Evolutionary conservation across 2,329 filamentous ascomycete species (phyloP).

Genomic region (Penicillium fuscoglaucum): DNA sequence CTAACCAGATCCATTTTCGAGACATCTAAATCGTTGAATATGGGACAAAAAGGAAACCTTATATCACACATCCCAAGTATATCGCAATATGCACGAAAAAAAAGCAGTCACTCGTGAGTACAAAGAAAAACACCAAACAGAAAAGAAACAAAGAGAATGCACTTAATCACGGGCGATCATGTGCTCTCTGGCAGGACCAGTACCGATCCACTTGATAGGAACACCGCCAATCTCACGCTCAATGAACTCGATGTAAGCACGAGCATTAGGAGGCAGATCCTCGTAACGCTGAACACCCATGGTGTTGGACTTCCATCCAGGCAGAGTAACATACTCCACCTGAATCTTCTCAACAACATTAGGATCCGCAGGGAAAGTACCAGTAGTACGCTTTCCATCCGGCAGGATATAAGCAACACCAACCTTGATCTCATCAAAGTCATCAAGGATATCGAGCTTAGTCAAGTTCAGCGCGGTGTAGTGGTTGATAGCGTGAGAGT

Average conservation of each 20-base stretch:
- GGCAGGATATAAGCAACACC: conserved; percentile 57
- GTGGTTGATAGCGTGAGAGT: conserved; percentile 58
- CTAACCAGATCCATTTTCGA: conserved; percentile 16
- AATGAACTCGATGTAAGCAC: conserved; percentile 62
- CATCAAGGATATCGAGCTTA: conserved; percentile 65
- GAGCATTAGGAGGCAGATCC: conserved; percentile 58
- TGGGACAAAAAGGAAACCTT: conserved; percentile 15
- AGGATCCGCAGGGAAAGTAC: conserved; percentile 60
- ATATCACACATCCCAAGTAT: conserved; percentile 23
- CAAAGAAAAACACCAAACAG: conserved; percentile 6
- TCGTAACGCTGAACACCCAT: conserved; percentile 58
- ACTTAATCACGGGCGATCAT: conserved; percentile 56
- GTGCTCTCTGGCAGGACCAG: conserved; percentile 60
- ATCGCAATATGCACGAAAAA: conserved; percentile 16
- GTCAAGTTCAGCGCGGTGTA: conserved; percentile 61
- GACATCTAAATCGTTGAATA: conserved; percentile 19
- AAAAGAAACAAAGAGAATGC: conserved; percentile 13
- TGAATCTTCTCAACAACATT: conserved; percentile 55
- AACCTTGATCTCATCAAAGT: conserved; percentile 63
- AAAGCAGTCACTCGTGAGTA: conserved; percentile 7
- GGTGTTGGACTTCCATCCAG: conserved; percentile 62
- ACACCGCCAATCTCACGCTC: conserved; percentile 58
- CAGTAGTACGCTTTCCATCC: conserved; percentile 50
- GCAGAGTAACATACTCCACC: conserved; percentile 60
- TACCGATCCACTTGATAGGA: conserved; percentile 63